phyloP scores from a whole-genome alignment of 345 rosid genomes.

The Excoecaria cochinchinensis region DNA sequence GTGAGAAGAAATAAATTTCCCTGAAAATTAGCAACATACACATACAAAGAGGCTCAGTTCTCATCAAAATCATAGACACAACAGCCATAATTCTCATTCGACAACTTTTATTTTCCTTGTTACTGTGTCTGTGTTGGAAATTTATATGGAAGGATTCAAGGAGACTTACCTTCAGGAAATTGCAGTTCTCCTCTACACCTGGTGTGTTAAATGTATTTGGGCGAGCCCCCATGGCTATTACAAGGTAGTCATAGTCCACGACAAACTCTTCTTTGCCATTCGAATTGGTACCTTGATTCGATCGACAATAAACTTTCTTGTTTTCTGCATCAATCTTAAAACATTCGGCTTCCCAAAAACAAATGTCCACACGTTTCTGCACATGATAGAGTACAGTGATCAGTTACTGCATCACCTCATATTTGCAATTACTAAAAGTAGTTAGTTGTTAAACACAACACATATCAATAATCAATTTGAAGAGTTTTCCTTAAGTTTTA shows the following conservation, averaged over 20 bases:
- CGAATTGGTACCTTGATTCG: slow-evolving; percentile 37
- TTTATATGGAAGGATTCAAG: background rate
- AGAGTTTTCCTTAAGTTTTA: background rate
- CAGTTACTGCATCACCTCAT: background rate
- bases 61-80: background rate
- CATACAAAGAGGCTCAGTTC: background rate
- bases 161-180: slow-evolving; percentile 76
- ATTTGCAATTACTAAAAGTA: slow-evolving; percentile 7
- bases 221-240: slow-evolving; percentile 92
- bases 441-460: background rate
- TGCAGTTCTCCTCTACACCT: slow-evolving; percentile 86
- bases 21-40: background rate
- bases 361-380: slow-evolving; percentile 58
- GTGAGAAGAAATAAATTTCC: slow-evolving; percentile 21
- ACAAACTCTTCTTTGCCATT: slow-evolving; percentile 68
- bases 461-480: background rate
- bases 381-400: background rate
- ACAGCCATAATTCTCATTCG: background rate
- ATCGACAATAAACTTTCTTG: slow-evolving; percentile 77
- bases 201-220: slow-evolving; percentile 95
- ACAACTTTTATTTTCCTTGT: background rate
- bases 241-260: slow-evolving; percentile 87
- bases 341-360: slow-evolving; percentile 88
- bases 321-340: slow-evolving; percentile 72
- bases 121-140: background rate